Base-by-base conservation (phyloP, 2,329 filamentous ascomycete genomes). In the Penicillium psychrosexuale region DNA sequence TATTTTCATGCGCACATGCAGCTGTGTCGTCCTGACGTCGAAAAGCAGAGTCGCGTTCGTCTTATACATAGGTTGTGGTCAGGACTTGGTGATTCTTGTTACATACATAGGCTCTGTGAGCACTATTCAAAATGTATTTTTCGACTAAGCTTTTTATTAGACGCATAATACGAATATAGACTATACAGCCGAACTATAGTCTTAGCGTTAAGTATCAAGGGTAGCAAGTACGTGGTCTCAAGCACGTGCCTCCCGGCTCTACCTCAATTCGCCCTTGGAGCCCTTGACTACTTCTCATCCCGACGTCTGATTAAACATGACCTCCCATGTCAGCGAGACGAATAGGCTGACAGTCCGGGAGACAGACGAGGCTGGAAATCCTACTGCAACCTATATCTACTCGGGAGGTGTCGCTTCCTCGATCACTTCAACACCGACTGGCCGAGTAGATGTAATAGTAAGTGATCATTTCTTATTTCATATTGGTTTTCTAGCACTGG, bases 361-460 rank as follows among this genome's bases (percentile, higher is more conserved):
- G 55, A 69, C 70, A 22, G 80, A 84, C 63, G 80, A 82, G 53
- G 77, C 80, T 19, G 80, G 80, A 24, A 75, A 74, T 55, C 66
- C 78, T 12, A 75, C 71, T 3, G 73, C 76, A 6, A 80, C 78
- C 0, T 84, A 82, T 59, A 65, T 83, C 51, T 75, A 77, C 50
- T 76, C 77, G 3, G 60, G 64, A 19, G 48, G 56, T 47, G 47
- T 39, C 39, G 24, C 40, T 17, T 22, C 56, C 28, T 60, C 61
- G 17, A 64, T 36, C 33, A 28, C 42, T 13, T 60, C 61, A 27
- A 30, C 8, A 49, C 30, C 47, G 11, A 2, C 45, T 13, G 69
- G 67, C 17, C 72, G 80, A 42, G 64, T 83, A 45, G 80, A 83
- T 67, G 66, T 80, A 31, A 60, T 67, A 51, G 72, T 74, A 63